phyloP scores from a whole-genome alignment of 805 yeast species.

The Kuraishia ogatae region DNA sequence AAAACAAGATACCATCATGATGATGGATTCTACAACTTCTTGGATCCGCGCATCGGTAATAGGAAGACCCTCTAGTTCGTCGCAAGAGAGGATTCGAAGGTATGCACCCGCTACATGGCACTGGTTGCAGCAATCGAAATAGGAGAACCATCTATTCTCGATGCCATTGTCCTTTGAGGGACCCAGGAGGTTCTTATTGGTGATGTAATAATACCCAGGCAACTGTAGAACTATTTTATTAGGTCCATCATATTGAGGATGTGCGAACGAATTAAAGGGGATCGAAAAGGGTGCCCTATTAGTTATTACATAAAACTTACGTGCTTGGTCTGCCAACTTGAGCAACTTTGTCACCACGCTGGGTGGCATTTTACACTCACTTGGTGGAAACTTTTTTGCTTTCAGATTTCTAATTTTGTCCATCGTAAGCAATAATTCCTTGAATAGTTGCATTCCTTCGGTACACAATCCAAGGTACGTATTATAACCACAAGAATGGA shows the following conservation, averaged over 20 bases:
- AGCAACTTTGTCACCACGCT: constrained; percentile 10
- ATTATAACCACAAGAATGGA: constrained; percentile 10
- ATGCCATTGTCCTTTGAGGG: neutral
- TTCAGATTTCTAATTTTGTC: constrained; percentile 5
- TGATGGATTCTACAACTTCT: constrained; percentile 9
- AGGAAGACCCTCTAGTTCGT: constrained; percentile 10
- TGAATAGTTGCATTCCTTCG: constrained; percentile 15
- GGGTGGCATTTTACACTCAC: neutral
- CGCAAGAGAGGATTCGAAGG: constrained; percentile 23
- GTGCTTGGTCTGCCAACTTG: constrained; percentile 14
- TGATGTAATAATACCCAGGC: constrained; percentile 11
- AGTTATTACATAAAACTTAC: constrained; percentile 13
- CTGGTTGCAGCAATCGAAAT: constrained; percentile 19
- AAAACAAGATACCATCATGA: constrained; percentile 14
- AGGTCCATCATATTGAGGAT: constrained; percentile 18
- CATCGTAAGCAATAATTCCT: constrained; percentile 11
- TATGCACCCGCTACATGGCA: constrained; percentile 24
- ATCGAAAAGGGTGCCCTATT: constrained; percentile 15
- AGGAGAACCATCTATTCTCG: constrained; percentile 16
- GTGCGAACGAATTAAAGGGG: constrained; percentile 14
- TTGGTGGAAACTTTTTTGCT: neutral
- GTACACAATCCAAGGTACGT: constrained; percentile 19
- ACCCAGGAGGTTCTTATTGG: neutral
- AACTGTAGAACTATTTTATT: constrained; percentile 12
- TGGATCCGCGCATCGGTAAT: constrained; percentile 11